Conservation (phyloP, 768 basidiomycete species). For the Pulveroboletus sp. region DNA sequence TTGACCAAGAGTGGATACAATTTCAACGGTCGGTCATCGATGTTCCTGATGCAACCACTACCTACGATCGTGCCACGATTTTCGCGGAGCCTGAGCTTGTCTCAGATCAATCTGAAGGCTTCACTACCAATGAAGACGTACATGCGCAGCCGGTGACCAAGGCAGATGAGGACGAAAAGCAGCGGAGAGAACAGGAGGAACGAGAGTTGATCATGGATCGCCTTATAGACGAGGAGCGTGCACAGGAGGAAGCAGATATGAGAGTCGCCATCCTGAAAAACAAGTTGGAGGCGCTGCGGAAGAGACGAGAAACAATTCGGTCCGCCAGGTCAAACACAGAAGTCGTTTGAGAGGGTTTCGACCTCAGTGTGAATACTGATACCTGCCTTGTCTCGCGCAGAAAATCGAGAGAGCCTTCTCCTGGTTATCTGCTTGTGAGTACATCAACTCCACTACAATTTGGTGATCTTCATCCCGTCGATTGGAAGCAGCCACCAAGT, state of each 20-base stretch:
- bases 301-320: constrained; percentile 37
- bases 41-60: constrained; percentile 38
- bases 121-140: constrained; percentile 36
- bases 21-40: constrained; percentile 66
- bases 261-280: constrained; percentile 62
- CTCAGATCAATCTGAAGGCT: constrained; percentile 42
- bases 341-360: constrained; percentile 5
- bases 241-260: constrained; percentile 85
- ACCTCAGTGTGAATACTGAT: neutral
- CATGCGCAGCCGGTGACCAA: constrained; percentile 15
- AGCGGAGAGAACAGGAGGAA: constrained; percentile 62
- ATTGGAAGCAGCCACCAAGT: neutral
- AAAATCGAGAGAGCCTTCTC: neutral
- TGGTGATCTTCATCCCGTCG: neutral
- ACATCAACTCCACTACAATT: neutral
- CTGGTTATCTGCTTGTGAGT: neutral
- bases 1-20: constrained; percentile 70
- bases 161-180: constrained; percentile 36
- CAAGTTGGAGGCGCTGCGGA: constrained; percentile 55
- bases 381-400: neutral
- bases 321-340: constrained; percentile 17
- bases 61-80: constrained; percentile 67
- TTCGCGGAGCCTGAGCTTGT: constrained; percentile 62
- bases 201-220: constrained; percentile 83
- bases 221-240: constrained; percentile 76